A percentile compares a stretch with the other conserved stretches of the same genome.
Evolutionary conservation across 805 yeast genomes (phyloP).

Genomic region (Isabelozyma gotoi): DNA sequence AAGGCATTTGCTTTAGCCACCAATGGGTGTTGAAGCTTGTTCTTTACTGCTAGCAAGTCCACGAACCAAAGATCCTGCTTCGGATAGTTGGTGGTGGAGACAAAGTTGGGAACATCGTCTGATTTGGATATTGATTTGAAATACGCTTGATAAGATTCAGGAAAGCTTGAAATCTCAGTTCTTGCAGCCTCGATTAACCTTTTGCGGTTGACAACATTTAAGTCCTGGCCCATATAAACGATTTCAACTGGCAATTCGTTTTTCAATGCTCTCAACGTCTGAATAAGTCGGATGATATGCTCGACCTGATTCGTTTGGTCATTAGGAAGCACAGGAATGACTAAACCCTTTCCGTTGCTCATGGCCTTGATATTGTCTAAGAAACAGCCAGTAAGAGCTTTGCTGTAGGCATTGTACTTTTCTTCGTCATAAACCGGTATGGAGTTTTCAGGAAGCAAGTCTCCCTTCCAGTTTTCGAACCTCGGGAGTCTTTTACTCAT

Average conservation of each 20-base stretch:
- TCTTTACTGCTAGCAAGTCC: slow-evolving; percentile 17
- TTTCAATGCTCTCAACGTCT: slow-evolving; percentile 23
- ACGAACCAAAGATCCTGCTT: slow-evolving; percentile 28
- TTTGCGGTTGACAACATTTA: slow-evolving; percentile 10
- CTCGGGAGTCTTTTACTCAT: slow-evolving; percentile 22
- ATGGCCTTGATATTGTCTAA: slow-evolving; percentile 7
- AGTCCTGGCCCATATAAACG: slow-evolving; percentile 12
- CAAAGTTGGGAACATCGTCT: background rate
- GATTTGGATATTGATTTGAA: background rate
- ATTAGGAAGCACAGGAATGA: slow-evolving; percentile 24
- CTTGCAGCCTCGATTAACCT: slow-evolving; percentile 12
- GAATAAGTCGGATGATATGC: slow-evolving; percentile 18
- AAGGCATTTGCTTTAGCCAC: slow-evolving; percentile 6
- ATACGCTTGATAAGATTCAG: slow-evolving; percentile 9
- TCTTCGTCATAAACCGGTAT: slow-evolving; percentile 10
- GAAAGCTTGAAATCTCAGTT: slow-evolving; percentile 12
- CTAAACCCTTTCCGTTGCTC: slow-evolving; percentile 30
- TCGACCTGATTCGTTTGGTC: slow-evolving; percentile 13
- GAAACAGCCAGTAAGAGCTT: slow-evolving; percentile 9
- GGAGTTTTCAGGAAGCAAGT: slow-evolving; percentile 5
- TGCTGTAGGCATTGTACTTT: background rate
- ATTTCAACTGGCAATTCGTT: slow-evolving; percentile 32
- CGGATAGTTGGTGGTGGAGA: slow-evolving; percentile 11
- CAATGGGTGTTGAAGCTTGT: slow-evolving; percentile 12
- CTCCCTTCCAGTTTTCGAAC: slow-evolving; percentile 14